Base-by-base conservation (phyloP, 345 rosid species). In the Camelina hispida region DNA sequence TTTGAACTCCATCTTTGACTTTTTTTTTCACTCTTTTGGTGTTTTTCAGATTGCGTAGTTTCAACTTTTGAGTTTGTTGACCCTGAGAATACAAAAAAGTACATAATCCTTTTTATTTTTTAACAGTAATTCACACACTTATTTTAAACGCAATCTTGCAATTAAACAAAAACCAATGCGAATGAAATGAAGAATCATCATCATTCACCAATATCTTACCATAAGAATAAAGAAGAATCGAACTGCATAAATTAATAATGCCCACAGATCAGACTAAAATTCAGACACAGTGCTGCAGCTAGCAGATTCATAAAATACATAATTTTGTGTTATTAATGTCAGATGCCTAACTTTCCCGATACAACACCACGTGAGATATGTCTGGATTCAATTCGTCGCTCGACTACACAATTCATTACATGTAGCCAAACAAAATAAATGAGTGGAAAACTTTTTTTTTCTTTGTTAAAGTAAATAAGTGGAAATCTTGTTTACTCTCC, bases 311-410 rank as follows among this genome's bases (percentile, higher is more conserved):
- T 66, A 55, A 47, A 74, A 74, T 66, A 66, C 61, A 67, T 67
- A 58, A 38, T n/a, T 42, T 53, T 43, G 48, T 61, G 61, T 60
- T 68, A 52, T 59, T 60, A 68, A 51, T 75, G 68, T 64, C 73
- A 75, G 69, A 52, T 68, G 79, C 79, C 56, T 52, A 68, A 52
- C 73, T 52, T 75, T 60, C 68, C 62, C 35, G 73, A 68, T 50
- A 75, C 79, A 75, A 46, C 18, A 68, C 79, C 79, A 75, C 55
- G 73, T 75, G 73, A 40, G 62, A 68, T 60, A 68, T 75, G 73
- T 75, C 73, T 75, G 37, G 67, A 66, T 57, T 74, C 40, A 58
- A 11, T 58, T 74, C 54, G 34, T 58, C 53, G 44, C 50, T 59
- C 50, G 72, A 48, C 51, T 74, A 40, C n/a, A 50, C 38, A 34